Evolutionary conservation across 2,329 filamentous ascomycete genomes (phyloP).

Genomic region (Nigrograna mackinnonii): DNA sequence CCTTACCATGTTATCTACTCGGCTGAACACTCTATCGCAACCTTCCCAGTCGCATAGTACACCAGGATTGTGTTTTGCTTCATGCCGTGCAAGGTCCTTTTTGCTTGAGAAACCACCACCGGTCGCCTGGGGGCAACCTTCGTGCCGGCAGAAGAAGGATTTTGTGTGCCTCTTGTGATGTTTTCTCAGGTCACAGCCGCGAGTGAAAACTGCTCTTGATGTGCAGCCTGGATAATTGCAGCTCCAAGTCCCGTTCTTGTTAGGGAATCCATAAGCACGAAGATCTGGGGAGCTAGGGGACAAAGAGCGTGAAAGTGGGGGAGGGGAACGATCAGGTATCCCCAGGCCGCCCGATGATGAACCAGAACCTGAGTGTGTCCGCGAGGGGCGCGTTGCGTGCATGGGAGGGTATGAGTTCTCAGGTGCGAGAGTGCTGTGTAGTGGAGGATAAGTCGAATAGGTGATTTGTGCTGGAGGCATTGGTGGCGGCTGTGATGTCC

Average conservation of each 20-base stretch:
- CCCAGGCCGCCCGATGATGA: constrained; percentile 28
- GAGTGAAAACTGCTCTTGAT: constrained; percentile 61
- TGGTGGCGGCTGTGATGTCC: constrained; percentile 32
- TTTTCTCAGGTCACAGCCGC: constrained; percentile 65
- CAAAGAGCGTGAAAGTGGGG: constrained; percentile 38
- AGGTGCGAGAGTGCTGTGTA: constrained; percentile 25
- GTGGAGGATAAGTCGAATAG: constrained; percentile 38
- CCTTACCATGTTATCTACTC: constrained; percentile 65
- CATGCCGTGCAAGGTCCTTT: constrained; percentile 64
- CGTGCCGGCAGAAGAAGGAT: constrained; percentile 62
- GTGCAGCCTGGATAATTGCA: constrained; percentile 63
- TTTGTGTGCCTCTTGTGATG: constrained; percentile 67
- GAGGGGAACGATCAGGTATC: constrained; percentile 33
- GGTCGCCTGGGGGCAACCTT: constrained; percentile 60
- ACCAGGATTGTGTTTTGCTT: constrained; percentile 66
- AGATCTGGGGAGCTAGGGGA: constrained; percentile 45
- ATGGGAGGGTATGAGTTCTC: constrained; percentile 26
- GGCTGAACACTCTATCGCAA: constrained; percentile 62
- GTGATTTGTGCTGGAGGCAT: constrained; percentile 31
- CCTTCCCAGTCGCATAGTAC: constrained; percentile 62
- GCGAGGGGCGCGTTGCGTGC: too few species aligned
- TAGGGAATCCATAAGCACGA: constrained; percentile 46
- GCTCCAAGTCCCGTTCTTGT: constrained; percentile 57
- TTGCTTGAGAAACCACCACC: constrained; percentile 65
- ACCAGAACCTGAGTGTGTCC: constrained; percentile 40